Percentiles rank a stretch among this genome's conserved stretches.
Conservation (phyloP, 2,329 filamentous ascomycete genomes). For the Mycosphaerella arachidis region DNA sequence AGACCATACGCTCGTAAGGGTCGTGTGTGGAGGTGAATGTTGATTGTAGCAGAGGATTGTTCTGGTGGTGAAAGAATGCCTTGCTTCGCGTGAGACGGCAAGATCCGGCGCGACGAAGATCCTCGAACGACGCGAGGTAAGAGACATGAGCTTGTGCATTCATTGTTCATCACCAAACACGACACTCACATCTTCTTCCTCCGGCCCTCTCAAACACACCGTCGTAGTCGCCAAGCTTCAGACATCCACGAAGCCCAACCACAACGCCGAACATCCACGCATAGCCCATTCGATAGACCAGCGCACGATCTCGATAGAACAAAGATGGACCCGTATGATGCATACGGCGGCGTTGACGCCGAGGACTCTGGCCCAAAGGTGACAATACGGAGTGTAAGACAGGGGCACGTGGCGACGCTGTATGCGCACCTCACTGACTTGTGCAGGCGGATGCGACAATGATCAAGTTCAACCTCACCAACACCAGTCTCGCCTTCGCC, state of each 20-base stretch:
- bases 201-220: neutral
- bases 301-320: neutral
- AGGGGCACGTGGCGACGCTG: slow-evolving; percentile 2
- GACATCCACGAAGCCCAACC: neutral
- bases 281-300: neutral
- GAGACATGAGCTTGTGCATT: neutral
- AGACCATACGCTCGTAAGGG: neutral
- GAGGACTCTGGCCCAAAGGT: slow-evolving; percentile 30
- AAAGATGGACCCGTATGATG: slow-evolving; percentile 19
- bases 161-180: neutral
- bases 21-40: neutral
- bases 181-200: neutral
- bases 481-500: slow-evolving; percentile 84
- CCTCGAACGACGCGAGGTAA: neutral
- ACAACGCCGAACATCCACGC: neutral
- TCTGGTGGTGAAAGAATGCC: too few relatives aligned
- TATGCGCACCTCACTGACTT: slow-evolving; percentile 1
- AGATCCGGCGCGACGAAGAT: neutral
- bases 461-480: slow-evolving; percentile 87
- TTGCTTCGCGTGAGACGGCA: neutral
- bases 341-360: slow-evolving; percentile 19
- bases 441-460: slow-evolving; percentile 64
- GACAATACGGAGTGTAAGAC: slow-evolving; percentile 43
- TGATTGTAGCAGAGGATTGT: too few relatives aligned
- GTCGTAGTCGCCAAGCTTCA: neutral